Evolutionary conservation across 2,329 filamentous ascomycete genomes (phyloP), one percentile per base, ranked within the genome.

Genomic region (Cercospora janseana): DNA sequence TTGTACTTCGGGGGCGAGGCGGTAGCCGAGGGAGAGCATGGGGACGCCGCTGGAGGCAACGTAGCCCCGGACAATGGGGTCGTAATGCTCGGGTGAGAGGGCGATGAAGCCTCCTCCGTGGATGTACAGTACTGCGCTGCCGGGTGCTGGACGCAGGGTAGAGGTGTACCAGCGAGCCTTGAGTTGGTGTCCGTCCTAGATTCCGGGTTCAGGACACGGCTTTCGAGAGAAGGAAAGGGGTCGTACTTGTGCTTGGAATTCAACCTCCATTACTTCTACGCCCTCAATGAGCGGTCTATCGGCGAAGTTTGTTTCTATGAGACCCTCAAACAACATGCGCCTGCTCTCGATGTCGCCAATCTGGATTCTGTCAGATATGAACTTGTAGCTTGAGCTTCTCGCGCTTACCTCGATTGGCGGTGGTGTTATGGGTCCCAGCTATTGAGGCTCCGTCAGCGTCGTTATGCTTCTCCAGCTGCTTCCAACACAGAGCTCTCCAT

Each of bases 31-130:
- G 0, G 63, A 63, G 32, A 72, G 64, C 24, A 71, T 59, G 4
- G 66, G 67, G 1, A 74, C 60, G 2, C 66, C 62, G 1, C 65
- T 61, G 1, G 52, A 45, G 4, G 44, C 32, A 2, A 66, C 67
- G 10, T 63, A 58, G 7, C 37, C 37, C 2, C 66, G 55, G 16
- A 72, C 55, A 1, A 59, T 28, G 1, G 54, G 34, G 2, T 58
- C 56, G 18, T 57, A 63, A 9, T 66, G 38, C 0, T 64, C 59
- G 15, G 68, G 61, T 24, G 48, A 60, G 4, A 69, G 61, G 1
- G 59, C 48, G 21, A 75, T 62, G 40, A 69, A 67, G 10, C 72
- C 73, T 12, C 74, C 73, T 24, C 72, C 72, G 49, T 76, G 74
- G 15, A 67, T 54, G 48, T 72, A 67, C 16, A 70, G 34, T 5